Evolutionary conservation across 176 grass and related monocot genomes (phyloP), one percentile per base, ranked within the genome.

Genomic region (Eleusine indica): DNA sequence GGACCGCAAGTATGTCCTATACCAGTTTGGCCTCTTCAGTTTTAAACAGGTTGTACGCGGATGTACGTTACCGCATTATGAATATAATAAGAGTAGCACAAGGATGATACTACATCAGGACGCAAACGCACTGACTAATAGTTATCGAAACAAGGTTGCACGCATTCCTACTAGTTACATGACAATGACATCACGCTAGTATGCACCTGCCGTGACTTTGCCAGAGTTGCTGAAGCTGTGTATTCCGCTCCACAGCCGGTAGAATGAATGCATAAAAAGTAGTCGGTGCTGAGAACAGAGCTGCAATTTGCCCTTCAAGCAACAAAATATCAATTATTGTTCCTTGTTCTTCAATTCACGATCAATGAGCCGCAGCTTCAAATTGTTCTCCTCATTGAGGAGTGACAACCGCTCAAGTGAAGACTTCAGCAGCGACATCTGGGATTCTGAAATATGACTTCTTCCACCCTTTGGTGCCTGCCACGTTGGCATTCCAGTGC

Each of bases 351-450:
- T 89, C 9, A 96, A 83, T 21, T 86, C 85, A 25, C 80, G 73
- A 74, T 99, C 96, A 51, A 99, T 93, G 22, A 94, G 86, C 41
- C 73, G 83, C 73, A 99, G 82, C 80, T 96, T 96, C 78, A 87
- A 71, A 60, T 80, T 88, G 48, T 92, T 99, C 70, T 94, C 93
- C 77, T 92, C 83, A 17, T 96, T 96, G 16, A 99, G 80, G 43
- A 88, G 82, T 1, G 96, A 90, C 38, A 99, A 89, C 75, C 54
- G 89, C 78, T 94, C 91, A 2, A 99, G 93, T 0, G 96, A 96
- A 40, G 91, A 75, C 87, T 96, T 99, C 74, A 99, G 60, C 18
- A 89, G 78, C 60, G 57, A 91, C 86, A 89, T 91, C 76, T 96
- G 93, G 77, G 85, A 67, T 11, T 90, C 91, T 2, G 93, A 87